Evolutionary conservation across 23 red algal genomes (phyloP).

Genomic region (Agarophyton chilense): DNA sequence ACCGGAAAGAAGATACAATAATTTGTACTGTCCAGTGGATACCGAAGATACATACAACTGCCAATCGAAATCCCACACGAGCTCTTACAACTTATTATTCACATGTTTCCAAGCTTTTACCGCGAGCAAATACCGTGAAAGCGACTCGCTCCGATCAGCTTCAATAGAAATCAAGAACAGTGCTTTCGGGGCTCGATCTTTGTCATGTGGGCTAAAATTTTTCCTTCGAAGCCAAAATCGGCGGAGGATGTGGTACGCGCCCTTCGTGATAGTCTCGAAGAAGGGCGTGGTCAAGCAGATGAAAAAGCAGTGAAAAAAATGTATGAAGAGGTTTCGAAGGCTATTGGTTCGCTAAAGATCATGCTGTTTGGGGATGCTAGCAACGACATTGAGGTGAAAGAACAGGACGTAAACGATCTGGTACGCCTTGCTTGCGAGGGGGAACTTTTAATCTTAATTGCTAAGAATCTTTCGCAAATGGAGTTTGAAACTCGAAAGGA

Average conservation of each 20-base stretch:
- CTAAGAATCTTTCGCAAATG: slow-evolving; percentile 68
- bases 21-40: no score
- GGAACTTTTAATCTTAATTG: slow-evolving; percentile 78
- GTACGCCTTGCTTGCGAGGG: slow-evolving; percentile 60
- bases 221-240: slow-evolving; percentile 58
- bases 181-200: not conserved
- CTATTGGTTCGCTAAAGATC: slow-evolving; percentile 48
- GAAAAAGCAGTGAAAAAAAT: slow-evolving; percentile 37
- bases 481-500: slow-evolving; percentile 99
- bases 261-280: slow-evolving; percentile 62
- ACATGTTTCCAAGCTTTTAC: not conserved
- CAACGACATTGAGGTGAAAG: slow-evolving; percentile 61
- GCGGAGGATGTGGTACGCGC: slow-evolving; percentile 63
- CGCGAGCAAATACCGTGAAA: not conserved
- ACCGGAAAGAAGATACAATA: no score
- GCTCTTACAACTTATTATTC: no score
- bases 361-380: slow-evolving; percentile 69
- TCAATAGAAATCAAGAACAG: not conserved
- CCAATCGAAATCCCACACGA: no score
- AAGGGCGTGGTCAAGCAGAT: slow-evolving; percentile 40
- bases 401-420: slow-evolving; percentile 66
- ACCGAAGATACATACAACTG: no score
- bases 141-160: not conserved
- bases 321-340: slow-evolving; percentile 62
- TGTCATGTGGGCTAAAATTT: slow-evolving; percentile 66